phyloP scores from a whole-genome alignment of 192 early-diverging fungal species.

The Coemansia sp. region DNA sequence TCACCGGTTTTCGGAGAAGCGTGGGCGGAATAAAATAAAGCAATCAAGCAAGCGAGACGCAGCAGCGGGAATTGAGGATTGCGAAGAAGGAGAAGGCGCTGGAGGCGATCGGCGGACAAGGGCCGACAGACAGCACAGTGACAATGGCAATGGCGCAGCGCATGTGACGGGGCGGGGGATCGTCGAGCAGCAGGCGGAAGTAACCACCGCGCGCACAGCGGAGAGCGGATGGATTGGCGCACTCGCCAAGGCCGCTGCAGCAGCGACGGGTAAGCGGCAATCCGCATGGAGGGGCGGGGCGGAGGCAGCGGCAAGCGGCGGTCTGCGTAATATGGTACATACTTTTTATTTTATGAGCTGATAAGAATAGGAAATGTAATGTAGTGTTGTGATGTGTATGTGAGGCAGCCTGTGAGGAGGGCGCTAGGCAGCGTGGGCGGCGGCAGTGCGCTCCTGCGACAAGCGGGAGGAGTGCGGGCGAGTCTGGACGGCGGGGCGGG shows the following conservation, averaged over 20 bases:
- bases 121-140: neutral
- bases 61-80: slow-evolving; percentile 1
- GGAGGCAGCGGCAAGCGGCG: neutral
- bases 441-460: slow-evolving; percentile 8
- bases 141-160: neutral
- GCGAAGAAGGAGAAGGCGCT: neutral
- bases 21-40: neutral
- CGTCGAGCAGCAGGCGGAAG: neutral
- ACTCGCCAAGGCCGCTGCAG: neutral
- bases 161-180: slow-evolving; percentile 8
- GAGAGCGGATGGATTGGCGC: slow-evolving; percentile 1
- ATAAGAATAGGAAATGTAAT: slow-evolving; percentile 13
- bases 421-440: slow-evolving; percentile 12
- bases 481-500: neutral
- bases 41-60: neutral
- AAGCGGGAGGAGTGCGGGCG: neutral
- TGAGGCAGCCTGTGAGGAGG: neutral
- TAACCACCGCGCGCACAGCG: neutral
- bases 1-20: neutral
- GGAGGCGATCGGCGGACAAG: neutral
- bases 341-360: neutral
- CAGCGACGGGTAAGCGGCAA: slow-evolving; percentile 4
- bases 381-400: slow-evolving; percentile 10
- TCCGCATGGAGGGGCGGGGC: neutral
- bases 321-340: slow-evolving; percentile 2